Evolutionary conservation across 148 eudicot species (phyloP).

Genomic region (Rheum nobile): DNA sequence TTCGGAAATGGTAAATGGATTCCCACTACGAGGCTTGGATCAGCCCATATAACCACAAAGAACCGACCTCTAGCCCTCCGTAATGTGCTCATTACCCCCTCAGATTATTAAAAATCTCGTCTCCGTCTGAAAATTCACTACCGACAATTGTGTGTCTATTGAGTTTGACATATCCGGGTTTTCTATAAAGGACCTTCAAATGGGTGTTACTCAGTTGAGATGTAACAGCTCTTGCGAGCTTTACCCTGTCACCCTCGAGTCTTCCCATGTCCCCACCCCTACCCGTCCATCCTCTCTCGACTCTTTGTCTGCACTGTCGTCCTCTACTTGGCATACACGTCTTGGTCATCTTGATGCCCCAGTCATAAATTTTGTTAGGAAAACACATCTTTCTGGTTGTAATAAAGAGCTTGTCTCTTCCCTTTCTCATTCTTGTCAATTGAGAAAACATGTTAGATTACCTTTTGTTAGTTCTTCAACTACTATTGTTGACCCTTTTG

Average conservation of each 20-base stretch:
- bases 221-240: neutral
- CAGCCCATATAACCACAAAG: neutral
- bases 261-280: too few species aligned
- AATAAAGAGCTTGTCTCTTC: too few species aligned
- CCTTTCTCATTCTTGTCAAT: neutral
- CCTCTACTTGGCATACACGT: neutral
- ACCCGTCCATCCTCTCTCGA: neutral
- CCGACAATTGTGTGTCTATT: too few species aligned
- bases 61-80: neutral
- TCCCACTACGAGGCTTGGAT: slow-evolving; percentile 9
- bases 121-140: too few species aligned
- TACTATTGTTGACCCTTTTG: neutral
- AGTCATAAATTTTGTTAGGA: neutral
- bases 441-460: neutral
- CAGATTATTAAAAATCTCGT: too few species aligned
- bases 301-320: neutral
- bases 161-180: too few species aligned
- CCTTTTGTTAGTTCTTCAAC: neutral
- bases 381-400: too few species aligned
- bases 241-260: neutral
- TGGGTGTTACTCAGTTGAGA: neutral
- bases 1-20: slow-evolving; percentile 13
- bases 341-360: neutral
- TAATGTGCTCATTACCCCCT: neutral
- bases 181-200: neutral